phyloP scores from a whole-genome alignment of 164 flowering plant species.

The Magnolia sinica region DNA sequence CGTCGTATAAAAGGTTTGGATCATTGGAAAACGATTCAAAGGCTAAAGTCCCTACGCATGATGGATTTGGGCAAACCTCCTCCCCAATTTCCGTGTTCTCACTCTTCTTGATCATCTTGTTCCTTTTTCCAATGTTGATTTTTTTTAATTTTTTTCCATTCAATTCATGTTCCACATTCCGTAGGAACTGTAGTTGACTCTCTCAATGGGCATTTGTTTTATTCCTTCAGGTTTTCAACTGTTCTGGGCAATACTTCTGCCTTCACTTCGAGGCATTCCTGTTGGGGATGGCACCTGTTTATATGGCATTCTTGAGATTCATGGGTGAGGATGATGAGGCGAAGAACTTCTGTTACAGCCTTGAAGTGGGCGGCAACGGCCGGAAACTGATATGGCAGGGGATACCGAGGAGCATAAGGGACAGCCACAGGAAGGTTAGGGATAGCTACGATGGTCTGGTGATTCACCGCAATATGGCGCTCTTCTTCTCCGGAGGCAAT shows the following conservation, averaged over 20 bases:
- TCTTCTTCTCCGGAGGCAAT: slow-evolving; percentile 53
- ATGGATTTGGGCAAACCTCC: too few species aligned
- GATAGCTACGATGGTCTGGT: slow-evolving; percentile 73
- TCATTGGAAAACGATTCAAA: too few species aligned
- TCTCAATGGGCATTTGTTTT: neutral
- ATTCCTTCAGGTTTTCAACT: slow-evolving; percentile 60
- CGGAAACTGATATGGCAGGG: slow-evolving; percentile 74
- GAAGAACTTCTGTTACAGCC: slow-evolving; percentile 53
- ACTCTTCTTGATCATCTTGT: too few species aligned
- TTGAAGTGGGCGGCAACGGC: slow-evolving; percentile 63
- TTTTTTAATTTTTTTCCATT: too few species aligned
- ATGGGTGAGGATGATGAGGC: slow-evolving; percentile 76
- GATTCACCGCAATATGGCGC: slow-evolving; percentile 55
- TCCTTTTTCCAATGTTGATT: too few species aligned
- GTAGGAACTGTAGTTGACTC: neutral
- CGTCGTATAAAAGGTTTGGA: too few species aligned
- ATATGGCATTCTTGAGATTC: slow-evolving; percentile 73
- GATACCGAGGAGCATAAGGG: slow-evolving; percentile 65
- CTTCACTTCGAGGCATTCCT: slow-evolving; percentile 74
- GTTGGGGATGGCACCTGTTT: slow-evolving; percentile 59
- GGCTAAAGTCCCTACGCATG: too few species aligned
- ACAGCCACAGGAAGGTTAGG: slow-evolving; percentile 60
- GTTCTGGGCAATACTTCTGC: slow-evolving; percentile 62
- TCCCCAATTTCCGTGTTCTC: too few species aligned
- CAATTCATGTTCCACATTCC: neutral